Evolutionary conservation across 805 yeast species (phyloP), one percentile per base, ranked within the genome.

Genomic region (Candida tibetensis): DNA sequence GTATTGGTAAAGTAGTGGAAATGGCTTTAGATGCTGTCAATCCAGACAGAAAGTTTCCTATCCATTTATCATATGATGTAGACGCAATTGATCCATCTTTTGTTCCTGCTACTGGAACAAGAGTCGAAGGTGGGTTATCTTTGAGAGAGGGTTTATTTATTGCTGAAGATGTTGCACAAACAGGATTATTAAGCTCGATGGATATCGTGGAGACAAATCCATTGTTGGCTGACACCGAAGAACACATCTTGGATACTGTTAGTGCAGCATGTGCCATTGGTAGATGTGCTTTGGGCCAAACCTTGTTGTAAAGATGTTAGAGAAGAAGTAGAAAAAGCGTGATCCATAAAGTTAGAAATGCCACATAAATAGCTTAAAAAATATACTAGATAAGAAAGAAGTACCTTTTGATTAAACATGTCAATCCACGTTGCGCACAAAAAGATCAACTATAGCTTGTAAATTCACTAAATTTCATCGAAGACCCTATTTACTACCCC

Each of bases 61-160:
- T 93, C 46, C 96, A 91, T 69, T 66, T 93, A 48, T 83, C 95
- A 18, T 91, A 90, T 59, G 99, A 91, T 58, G 97, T 91, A 30
- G 99, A 91, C 64, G 97, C 97, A 30, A 82, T 93, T 41, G 99
- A 91, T 64, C 98, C 98, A 33, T 74, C 80, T 45, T 89, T 72
- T 57, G 96, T 93, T 10, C 97, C 96, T 14, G 95, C 97, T 28
- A 91, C 99, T 1, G 99, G 99, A 38, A 93, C 99, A 1, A 91
- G 97, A 30, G 99, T 91, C 12, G 81, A 95, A 60, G 98, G 98
- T 47, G 99, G 99, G 3, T 71, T 91, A 47, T 82, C 96, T 6
- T 74, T 91, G 62, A 79, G 99, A 67, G 99, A 91, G 66, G 97
- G 96, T 34, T 74, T 93, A 59, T 91, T 84, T 58, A 65, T 91